These are phyloP conservation scores for Ilyonectria destructans DNA, from an alignment of 2,329 filamentous ascomycete species.

Conservation along the genomic window DNA sequence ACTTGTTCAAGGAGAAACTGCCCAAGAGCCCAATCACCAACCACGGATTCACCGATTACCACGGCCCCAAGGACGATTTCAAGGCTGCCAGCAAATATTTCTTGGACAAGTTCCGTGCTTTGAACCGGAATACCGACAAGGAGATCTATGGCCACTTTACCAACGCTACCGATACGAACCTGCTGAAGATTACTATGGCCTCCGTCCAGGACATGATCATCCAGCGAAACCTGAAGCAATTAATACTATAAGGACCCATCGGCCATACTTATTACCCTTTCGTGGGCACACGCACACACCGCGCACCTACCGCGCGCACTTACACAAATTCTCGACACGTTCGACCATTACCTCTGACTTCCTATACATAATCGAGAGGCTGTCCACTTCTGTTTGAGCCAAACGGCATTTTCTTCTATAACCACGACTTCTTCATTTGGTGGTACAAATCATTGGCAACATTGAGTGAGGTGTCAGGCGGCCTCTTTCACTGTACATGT, in stretches of 20 bases:
- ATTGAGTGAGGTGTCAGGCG: conserved; percentile 3
- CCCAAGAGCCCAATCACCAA: conserved; percentile 79
- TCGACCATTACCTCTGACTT: conserved; percentile 8
- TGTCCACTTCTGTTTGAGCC: conserved; percentile 16
- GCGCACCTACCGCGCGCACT: conserved; percentile 2
- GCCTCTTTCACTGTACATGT: conserved; percentile 11
- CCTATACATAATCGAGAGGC: conserved; percentile 10
- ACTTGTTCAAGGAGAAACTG: conserved; percentile 86
- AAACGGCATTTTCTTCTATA: conserved; percentile 18
- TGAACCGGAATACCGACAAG: conserved; percentile 79
- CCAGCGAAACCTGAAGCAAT: conserved; percentile 85
- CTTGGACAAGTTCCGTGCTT: conserved; percentile 83
- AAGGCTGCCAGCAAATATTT: conserved; percentile 87
- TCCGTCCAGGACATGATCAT: conserved; percentile 92
- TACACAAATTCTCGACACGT: conserved; percentile 8
- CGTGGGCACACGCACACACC: conserved; percentile 9
- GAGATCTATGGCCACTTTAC: conserved; percentile 77
- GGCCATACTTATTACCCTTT: conserved; percentile 11
- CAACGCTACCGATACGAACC: conserved; percentile 78
- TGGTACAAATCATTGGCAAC: conserved; percentile 9
- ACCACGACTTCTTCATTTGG: conserved; percentile 1
- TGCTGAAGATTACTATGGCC: conserved; percentile 89
- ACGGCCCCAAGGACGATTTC: conserved; percentile 79
- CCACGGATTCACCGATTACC: conserved; percentile 85
- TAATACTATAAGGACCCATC: conserved; percentile 66